These are phyloP conservation scores for Theileria annulata DNA, from an alignment of 169 alveolate genomes.

Conservation along the genomic window DNA sequence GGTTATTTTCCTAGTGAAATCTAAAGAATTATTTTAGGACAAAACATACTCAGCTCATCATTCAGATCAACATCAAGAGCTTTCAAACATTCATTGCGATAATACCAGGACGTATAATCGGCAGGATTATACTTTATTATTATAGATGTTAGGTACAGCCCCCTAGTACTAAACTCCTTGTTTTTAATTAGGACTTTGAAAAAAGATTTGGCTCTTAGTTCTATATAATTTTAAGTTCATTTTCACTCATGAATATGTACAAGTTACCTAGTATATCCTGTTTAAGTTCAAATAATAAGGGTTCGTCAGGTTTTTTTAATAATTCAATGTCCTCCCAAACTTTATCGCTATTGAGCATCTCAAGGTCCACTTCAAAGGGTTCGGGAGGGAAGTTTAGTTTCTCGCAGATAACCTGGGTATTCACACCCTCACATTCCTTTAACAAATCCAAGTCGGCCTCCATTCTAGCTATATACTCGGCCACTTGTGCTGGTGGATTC, in stretches of 20 bases:
- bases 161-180: slow-evolving; percentile 55
- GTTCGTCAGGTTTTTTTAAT: neutral
- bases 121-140: slow-evolving; percentile 52
- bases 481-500: slow-evolving; percentile 72
- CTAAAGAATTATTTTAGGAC: neutral
- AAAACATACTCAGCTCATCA: slow-evolving; percentile 35
- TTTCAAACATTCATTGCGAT: slow-evolving; percentile 55
- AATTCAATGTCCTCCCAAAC: slow-evolving; percentile 38
- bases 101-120: slow-evolving; percentile 60
- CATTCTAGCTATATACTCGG: slow-evolving; percentile 36
- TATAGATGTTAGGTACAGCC: slow-evolving; percentile 34
- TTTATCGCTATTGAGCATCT: slow-evolving; percentile 28
- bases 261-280: neutral
- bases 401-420: slow-evolving; percentile 28
- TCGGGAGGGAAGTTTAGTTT: slow-evolving; percentile 43
- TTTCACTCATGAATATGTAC: slow-evolving; percentile 13
- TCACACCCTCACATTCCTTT: slow-evolving; percentile 55
- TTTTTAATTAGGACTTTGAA: slow-evolving; percentile 16
- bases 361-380: slow-evolving; percentile 33
- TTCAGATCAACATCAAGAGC: slow-evolving; percentile 24
- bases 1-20: slow-evolving; percentile 44
- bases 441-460: neutral
- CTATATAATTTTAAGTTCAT: neutral
- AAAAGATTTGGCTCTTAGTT: neutral
- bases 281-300: slow-evolving; percentile 27